Evolutionary conservation across 305 asterid genomes (phyloP).

Genomic region (Fraxinus sp.): DNA sequence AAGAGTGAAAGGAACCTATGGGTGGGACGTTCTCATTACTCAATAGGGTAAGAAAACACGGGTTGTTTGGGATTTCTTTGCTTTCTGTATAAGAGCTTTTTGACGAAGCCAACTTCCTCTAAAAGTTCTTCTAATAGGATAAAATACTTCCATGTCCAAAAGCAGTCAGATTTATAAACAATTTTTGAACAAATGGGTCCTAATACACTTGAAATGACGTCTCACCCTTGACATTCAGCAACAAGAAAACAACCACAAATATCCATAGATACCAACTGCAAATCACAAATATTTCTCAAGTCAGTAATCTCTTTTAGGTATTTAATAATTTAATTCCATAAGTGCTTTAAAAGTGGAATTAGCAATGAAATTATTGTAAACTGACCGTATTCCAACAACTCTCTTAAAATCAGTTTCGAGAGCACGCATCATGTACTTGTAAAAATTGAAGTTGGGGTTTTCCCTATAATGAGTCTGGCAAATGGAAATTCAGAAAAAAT

Average conservation of each 20-base stretch:
- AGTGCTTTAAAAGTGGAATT: background rate
- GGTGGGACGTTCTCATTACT: background rate
- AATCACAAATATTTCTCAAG: background rate
- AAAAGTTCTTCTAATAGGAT: background rate
- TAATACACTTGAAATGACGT: background rate
- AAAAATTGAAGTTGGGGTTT: conserved; percentile 59
- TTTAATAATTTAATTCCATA: background rate
- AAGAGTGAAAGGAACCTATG: background rate
- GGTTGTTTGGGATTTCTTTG: background rate
- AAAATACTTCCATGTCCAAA: background rate
- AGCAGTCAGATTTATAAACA: background rate
- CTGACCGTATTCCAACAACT: conserved; percentile 75
- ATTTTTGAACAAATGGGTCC: background rate
- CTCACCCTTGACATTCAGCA: conserved; percentile 67
- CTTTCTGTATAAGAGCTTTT: background rate
- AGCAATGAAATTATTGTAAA: background rate
- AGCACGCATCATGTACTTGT: conserved; percentile 73
- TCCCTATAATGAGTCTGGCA: conserved; percentile 50
- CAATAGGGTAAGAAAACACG: background rate
- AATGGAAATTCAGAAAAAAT: background rate
- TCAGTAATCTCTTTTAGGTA: background rate
- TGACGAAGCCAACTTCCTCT: background rate
- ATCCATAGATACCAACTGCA: conserved; percentile 85
- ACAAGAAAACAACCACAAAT: conserved; percentile 61
- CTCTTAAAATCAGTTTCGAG: conserved; percentile 63